These are phyloP conservation scores for Candida sp. DNA, from an alignment of 1,139 yeast genomes.

Conservation along the genomic window DNA sequence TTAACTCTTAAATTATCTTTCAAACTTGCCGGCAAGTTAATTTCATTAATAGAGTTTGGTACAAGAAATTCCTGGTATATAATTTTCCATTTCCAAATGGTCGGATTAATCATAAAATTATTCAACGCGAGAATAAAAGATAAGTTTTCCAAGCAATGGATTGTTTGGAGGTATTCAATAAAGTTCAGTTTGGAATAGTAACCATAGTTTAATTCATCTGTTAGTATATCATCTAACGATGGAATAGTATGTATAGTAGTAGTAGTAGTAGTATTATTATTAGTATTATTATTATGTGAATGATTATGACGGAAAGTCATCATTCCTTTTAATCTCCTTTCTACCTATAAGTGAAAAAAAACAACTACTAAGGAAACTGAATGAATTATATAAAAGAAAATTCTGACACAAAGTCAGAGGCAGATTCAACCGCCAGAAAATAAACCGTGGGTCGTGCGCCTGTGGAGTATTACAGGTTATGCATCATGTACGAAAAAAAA, in stretches of 20 bases:
- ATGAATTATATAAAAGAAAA: background rate
- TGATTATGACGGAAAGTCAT: background rate
- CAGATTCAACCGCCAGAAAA: background rate
- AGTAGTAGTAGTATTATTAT: background rate
- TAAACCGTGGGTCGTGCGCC: background rate
- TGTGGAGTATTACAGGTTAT: background rate
- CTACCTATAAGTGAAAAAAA: too few species aligned
- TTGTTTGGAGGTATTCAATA: constrained; percentile 6
- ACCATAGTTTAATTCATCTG: background rate
- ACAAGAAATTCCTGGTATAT: constrained; percentile 8
- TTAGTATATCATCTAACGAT: constrained; percentile 1
- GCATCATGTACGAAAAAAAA: background rate
- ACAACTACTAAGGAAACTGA: too few species aligned
- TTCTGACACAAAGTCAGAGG: background rate
- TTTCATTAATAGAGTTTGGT: constrained; percentile 9
- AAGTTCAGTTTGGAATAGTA: constrained; percentile 6
- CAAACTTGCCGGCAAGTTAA: constrained; percentile 10
- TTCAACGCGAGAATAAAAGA: constrained; percentile 10
- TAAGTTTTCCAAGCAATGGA: constrained; percentile 13
- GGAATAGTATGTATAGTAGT: constrained; percentile 1
- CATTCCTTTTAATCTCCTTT: too few species aligned
- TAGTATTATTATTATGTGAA: too few species aligned
- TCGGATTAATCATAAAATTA: constrained; percentile 5
- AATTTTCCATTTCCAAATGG: constrained; percentile 9
- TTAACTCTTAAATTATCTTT: constrained; percentile 5